Base-by-base conservation (phyloP, 257 asterid species). In the Capsicum pubescens region DNA sequence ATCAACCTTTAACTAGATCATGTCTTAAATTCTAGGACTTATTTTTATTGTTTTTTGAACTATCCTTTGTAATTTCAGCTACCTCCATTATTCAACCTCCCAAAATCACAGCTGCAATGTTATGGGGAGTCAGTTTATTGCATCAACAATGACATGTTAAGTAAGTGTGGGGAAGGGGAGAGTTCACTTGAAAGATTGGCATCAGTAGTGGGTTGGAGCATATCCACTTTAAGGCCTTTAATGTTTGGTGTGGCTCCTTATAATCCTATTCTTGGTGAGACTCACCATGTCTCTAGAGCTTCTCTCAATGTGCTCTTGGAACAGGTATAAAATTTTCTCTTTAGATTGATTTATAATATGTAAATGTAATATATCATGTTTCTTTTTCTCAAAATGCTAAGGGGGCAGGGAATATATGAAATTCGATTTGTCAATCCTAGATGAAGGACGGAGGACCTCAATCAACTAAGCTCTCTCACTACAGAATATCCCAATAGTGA, bases 191-290 rank as follows among this genome's bases (percentile, higher is more conserved):
- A 88, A 0, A 89, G 99, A 50, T 87, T 94, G 55, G 8, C 83
- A 3, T 86, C 90, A 2, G 95, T 94, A 13, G 97, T 94, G 3
- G 98, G 90, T 4, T 96, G 98, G 99, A 96, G 91, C 89, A 86
- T 94, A 76, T 96, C 98, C 35, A 93, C 94, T 2, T 3, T 87
- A 15, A 91, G 99, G 0, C 98, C 98, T 0, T 83, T 93, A 80
- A 44, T 83, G 56, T 94, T 96, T n/a, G 99, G 98, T 3, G 83
- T 93, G 79, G 97, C 97, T 39, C 99, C 99, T 3, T 96, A 90
- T 83, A 96, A 96, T 89, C 97, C 99, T 15, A 79, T 94, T 32
- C 98, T 96, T 48, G 99, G 99, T 52, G 99, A 96, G 85, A 94
- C 98, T 83, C 99, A 96, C 85, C 98, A 96, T 84, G 98, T 92